phyloP scores from a whole-genome alignment of 495 filamentous ascomycete genomes.

The Thermothielavioides terrestris region DNA sequence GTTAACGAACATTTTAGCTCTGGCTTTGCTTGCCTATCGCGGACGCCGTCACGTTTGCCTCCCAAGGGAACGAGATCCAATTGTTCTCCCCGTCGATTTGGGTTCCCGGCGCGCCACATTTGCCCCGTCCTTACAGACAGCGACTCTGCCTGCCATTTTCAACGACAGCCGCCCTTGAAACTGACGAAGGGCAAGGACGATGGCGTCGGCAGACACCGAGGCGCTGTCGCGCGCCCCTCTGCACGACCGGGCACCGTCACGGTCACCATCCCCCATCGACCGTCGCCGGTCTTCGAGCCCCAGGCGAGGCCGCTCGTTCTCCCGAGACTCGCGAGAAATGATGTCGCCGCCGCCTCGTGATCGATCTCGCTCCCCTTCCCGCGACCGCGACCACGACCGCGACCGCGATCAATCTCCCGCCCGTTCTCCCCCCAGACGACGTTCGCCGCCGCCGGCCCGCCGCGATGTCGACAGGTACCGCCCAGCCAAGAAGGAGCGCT shows the following conservation, averaged over 20 bases:
- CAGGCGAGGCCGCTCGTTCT: constrained; percentile 5
- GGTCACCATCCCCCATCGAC: constrained; percentile 3
- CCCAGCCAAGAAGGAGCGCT: constrained; percentile 25
- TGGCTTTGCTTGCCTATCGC: not conserved
- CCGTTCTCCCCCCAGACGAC: not conserved
- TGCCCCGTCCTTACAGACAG: not conserved
- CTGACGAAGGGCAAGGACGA: constrained; percentile 1
- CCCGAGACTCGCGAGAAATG: not conserved
- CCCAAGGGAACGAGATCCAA: not conserved
- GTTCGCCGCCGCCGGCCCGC: constrained; percentile 6
- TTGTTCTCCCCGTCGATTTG: not conserved
- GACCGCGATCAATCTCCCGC: not conserved
- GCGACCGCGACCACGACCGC: constrained; percentile 7
- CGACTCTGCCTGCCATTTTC: not conserved
- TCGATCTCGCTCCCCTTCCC: not conserved
- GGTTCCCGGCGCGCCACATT: not conserved
- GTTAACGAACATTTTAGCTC: constrained; percentile 5
- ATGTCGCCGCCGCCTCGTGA: not conserved
- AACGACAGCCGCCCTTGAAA: not conserved
- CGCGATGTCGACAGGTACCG: constrained; percentile 40
- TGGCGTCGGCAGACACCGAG: constrained; percentile 21
- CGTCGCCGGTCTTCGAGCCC: not conserved
- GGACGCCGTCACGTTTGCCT: not conserved
- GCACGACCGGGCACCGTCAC: constrained; percentile 4
- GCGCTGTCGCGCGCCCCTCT: constrained; percentile 17